phyloP scores from a whole-genome alignment of 805 yeast species.

The Myxozyma vanderwaltii region DNA sequence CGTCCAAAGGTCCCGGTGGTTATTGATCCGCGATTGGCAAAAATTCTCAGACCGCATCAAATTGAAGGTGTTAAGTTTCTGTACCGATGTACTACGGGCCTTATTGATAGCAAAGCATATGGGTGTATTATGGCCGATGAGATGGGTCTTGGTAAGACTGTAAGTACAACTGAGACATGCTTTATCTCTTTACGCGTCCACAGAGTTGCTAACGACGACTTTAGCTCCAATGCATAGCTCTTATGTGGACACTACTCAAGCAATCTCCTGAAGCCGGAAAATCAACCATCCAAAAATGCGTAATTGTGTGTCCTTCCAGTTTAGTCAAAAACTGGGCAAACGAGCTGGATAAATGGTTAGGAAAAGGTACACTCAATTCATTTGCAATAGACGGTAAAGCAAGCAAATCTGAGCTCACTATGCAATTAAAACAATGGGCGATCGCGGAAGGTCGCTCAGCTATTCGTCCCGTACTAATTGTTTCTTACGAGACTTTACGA shows the following conservation, averaged over 20 bases:
- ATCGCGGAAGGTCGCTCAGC: slow-evolving; percentile 76
- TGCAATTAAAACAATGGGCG: slow-evolving; percentile 79
- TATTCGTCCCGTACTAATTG: slow-evolving; percentile 89
- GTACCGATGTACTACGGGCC: slow-evolving; percentile 87
- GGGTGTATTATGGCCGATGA: slow-evolving; percentile 99
- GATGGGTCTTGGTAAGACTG: slow-evolving; percentile 91
- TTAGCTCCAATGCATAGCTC: slow-evolving; percentile 73
- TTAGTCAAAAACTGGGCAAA: slow-evolving; percentile 97
- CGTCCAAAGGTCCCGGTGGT: slow-evolving; percentile 93
- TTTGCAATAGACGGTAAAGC: slow-evolving; percentile 90
- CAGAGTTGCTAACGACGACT: background rate
- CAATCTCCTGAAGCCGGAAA: slow-evolving; percentile 85
- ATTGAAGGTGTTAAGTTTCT: slow-evolving; percentile 91
- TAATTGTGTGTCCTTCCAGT: slow-evolving; percentile 94
- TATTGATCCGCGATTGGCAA: slow-evolving; percentile 83
- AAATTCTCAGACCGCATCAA: slow-evolving; percentile 91
- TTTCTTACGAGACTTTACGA: slow-evolving; percentile 90
- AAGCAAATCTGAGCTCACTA: slow-evolving; percentile 55
- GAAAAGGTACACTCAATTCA: slow-evolving; percentile 85
- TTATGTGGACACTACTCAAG: slow-evolving; percentile 87
- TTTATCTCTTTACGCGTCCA: too few species aligned
- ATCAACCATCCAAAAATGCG: slow-evolving; percentile 81
- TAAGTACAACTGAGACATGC: slow-evolving; percentile 3
- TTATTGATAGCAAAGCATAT: slow-evolving; percentile 62
- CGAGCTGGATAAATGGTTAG: slow-evolving; percentile 92